phyloP scores from a whole-genome alignment of 208 protist species.

The Zelonia costaricensis region DNA sequence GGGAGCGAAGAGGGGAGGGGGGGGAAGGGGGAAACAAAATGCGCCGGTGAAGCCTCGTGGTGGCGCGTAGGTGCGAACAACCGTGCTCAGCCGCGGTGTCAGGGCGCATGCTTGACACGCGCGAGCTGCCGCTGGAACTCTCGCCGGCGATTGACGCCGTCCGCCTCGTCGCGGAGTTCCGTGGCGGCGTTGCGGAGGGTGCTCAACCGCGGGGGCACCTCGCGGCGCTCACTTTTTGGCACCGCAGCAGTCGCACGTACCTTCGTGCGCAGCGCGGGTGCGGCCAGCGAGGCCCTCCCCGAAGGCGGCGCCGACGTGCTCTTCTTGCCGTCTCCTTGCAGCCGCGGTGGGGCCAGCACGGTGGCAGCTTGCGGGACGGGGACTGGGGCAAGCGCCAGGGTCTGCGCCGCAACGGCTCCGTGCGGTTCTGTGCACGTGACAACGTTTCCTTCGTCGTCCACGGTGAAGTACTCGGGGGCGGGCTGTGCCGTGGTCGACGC shows the following conservation, averaged over 20 bases:
- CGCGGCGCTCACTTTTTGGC: background rate
- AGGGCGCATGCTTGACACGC: conserved; percentile 3
- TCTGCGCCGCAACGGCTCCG: background rate
- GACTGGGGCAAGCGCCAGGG: background rate
- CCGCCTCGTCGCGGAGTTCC: conserved; percentile 54
- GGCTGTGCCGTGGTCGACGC: background rate
- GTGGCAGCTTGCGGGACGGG: background rate
- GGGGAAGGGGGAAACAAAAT: too few relatives aligned
- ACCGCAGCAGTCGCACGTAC: background rate
- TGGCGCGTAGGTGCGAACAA: too few relatives aligned
- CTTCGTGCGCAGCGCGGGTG: conserved; percentile 7
- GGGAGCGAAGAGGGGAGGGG: too few relatives aligned
- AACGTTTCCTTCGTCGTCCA: conserved; percentile 58
- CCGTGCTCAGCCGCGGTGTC: too few relatives aligned
- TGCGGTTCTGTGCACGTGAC: conserved; percentile 24
- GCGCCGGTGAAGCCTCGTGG: too few relatives aligned
- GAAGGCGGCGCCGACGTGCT: background rate
- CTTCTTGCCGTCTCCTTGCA: background rate
- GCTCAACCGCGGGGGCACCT: conserved; percentile 28
- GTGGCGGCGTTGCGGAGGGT: conserved; percentile 32
- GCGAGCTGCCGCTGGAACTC: conserved; percentile 13
- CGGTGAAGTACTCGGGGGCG: conserved; percentile 42
- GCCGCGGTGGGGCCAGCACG: background rate
- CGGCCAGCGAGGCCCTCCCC: background rate
- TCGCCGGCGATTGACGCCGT: conserved; percentile 34